Conservation (phyloP, 163 green algal genomes). For the Prototheca wickerhamii region DNA sequence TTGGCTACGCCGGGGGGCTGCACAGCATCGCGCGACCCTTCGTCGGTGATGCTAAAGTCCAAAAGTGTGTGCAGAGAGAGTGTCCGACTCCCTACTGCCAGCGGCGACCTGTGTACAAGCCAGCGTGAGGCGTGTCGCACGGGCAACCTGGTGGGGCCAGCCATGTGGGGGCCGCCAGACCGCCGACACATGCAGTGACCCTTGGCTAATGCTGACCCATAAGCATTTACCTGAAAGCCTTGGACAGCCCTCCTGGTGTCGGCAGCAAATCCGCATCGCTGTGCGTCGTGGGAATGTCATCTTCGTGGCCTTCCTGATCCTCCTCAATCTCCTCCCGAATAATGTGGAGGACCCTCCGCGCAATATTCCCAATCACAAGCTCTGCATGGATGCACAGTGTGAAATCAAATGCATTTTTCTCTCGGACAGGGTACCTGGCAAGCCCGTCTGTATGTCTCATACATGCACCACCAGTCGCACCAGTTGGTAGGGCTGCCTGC, state of each 20-base stretch:
- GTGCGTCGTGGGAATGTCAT: conserved; percentile 3
- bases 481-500: conserved; percentile 65
- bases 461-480: conserved; percentile 26
- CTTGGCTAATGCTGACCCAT: neutral
- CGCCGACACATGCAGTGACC: too few species aligned
- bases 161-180: too few species aligned
- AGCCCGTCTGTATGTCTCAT: neutral
- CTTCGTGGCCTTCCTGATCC: conserved; percentile 27
- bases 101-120: neutral
- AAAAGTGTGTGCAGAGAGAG: conserved; percentile 78
- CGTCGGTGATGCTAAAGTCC: too few species aligned
- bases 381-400: conserved; percentile 45
- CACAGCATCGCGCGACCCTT: too few species aligned
- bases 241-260: conserved; percentile 22
- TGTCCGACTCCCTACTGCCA: conserved; percentile 21
- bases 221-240: conserved; percentile 14
- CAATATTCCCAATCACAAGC: conserved; percentile 92
- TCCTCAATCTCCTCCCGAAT: conserved; percentile 75
- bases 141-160: too few species aligned
- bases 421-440: neutral
- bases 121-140: too few species aligned
- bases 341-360: conserved; percentile 86
- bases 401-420: too few species aligned
- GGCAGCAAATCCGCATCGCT: neutral
- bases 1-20: conserved; percentile 8